Base-by-base conservation (phyloP, 495 filamentous ascomycete genomes). In the Immersiella caudata region DNA sequence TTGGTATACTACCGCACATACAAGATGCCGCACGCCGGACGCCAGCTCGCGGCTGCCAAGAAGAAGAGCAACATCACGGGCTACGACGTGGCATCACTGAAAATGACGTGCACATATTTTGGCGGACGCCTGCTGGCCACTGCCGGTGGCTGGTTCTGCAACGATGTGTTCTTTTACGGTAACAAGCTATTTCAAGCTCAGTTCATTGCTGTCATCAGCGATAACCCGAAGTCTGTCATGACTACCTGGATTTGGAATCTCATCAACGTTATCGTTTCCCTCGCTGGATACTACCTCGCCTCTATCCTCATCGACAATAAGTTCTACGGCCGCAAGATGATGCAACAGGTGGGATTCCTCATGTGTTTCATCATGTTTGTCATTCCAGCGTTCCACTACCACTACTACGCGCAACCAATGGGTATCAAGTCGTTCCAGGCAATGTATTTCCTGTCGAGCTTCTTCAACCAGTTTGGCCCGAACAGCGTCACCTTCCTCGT, bases 391-490 rank as follows among this genome's bases (percentile, higher is more conserved):
- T 96, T 96, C 86, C 78, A 91, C 73, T 96, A 85, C 83, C 73
- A 90, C 0, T 93, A 94, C 83, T 96, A 91, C 82, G 90, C 82
- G 16, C 75, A 74, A 14, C 80, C 82, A 0, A 79, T 79, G 18
- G 84, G 90, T 71, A 89, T 96, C 80, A 84, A 89, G 67, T 79
- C 82, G 0, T 97, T 97, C 89, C 92, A 95, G 79, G 86, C 93
- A 67, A 95, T 97, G 91, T 90, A 96, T 84, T 97, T 94, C 83
- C 77, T 95, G 57, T 91, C 90, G 55, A 92, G 90, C 49, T 96
- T 97, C 84, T 97, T 97, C 88, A 96, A 95, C 83, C 93, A 97
- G 77, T 96, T 97, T 73, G 93, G 93, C 8, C 93, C 93, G 78
- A 97, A 96, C 84, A 87, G 86, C 62, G 91, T 96, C 64, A 94